Base-by-base conservation (phyloP, 2,329 filamentous ascomycete species). In the Xylariaceae sp. region DNA sequence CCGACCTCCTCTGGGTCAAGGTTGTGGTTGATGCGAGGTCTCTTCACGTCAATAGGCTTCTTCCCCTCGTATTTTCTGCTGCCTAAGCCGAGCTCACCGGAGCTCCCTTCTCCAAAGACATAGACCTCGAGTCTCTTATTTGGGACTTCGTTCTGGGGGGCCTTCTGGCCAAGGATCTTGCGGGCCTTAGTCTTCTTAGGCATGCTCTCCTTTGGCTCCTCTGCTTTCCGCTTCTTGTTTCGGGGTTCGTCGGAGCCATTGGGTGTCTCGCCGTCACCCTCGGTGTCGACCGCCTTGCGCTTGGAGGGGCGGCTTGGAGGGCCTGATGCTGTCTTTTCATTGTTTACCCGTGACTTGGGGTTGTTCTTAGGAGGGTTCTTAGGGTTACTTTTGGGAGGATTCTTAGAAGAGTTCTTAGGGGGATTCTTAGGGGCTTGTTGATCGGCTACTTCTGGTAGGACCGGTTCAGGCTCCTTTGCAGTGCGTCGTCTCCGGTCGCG, bases 1-100 rank as follows among this genome's bases (percentile, higher is more conserved):
- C 86, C 83, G 57, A 86, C 79, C 48, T 77, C 76, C 52, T 79
- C 73, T 1, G 81, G 75, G 40, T 76, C 74, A 45, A 90, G 78
- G 48, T 81, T 75, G 51, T 82, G 77, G 64, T 90, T 90, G 57
- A 88, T 76, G 58, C 87, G 85, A 32, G 88, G 88, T 48, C 87
- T 81, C 74, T 87, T 88, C 62, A 90, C 87, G 66, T 88, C 84
- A 57, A 86, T 81, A n/a, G 74, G 71, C 56, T 68, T 73, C 66
- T 74, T 75, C 21, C 73, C 73, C 4, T 73, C 70, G 41, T 80
- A 78, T 63, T 82, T 86, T 68, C 80, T 83, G 40, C 79, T 81
- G 12, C 88, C 88, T 16, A 90, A 78, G 44, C 87, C 88, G 50
- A 90, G 81, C 70, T 90, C 88, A 55, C 87, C 87, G 44, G 83